Evolutionary conservation across 805 yeast species (phyloP), one percentile per base, ranked within the genome.

Genomic region (Saturnispora sanitii): DNA sequence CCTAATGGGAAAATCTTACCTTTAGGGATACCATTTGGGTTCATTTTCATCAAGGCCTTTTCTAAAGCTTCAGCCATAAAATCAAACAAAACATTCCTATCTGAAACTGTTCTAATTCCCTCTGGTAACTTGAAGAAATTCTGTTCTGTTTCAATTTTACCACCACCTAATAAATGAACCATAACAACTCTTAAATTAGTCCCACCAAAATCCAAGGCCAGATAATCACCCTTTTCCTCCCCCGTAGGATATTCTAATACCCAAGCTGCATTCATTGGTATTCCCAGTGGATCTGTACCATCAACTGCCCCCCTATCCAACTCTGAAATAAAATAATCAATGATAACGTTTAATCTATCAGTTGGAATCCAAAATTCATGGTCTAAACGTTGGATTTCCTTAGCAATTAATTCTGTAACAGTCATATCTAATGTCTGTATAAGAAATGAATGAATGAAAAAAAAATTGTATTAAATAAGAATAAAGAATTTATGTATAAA

Each of bases 11-110:
- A 69, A 34, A 74, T 67, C 20, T 65, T 63, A 18, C 70, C 64
- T 29, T 57, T 62, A 5, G 66, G 66, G 35, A 73, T 70, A 45
- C 90, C 92, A 31, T 78, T 69, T 52, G 94, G 94, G 63, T 73
- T 78, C 45, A 71, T 66, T 51, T 77, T 79, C 31, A 58, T 66
- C 44, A 87, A 67, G 56, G 92, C 92, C 46, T 73, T 67, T 51
- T 77, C 79, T 57, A 92, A 72, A 56, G 88, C 80, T 27, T 74
- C 78, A 48, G 97, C 97, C 56, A 92, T 85, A 66, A 86, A 92
- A 35, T 68, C 81, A 76, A 87, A 92, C 54, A 92, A 72, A 45
- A 79, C 83, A 30, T 87, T 94, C 40, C 70, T 57, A 35, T 82
- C 61, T 42, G 69, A 58, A 22, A 95, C 85, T 32, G 94, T 81